phyloP scores from a whole-genome alignment of 768 basidiomycete genomes.

The Leccinum incarnatum region DNA sequence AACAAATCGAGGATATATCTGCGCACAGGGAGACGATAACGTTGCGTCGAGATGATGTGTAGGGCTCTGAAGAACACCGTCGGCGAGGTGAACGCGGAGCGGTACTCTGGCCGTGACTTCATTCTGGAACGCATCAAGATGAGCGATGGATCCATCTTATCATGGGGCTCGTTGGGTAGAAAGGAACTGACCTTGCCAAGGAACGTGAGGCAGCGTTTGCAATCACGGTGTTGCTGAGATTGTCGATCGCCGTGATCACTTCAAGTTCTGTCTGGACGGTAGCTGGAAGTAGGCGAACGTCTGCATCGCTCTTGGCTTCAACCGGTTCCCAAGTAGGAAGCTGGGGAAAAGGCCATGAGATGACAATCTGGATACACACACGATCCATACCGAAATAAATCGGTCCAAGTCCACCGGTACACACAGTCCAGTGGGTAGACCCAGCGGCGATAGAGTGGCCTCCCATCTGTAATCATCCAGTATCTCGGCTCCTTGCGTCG shows the following conservation, averaged over 20 bases:
- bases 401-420: slow-evolving; percentile 80
- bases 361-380: not conserved
- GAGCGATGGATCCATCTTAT: not conserved
- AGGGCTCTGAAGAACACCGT: slow-evolving; percentile 81
- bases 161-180: not conserved
- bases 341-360: slow-evolving; percentile 38
- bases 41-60: slow-evolving; percentile 83
- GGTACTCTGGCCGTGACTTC: slow-evolving; percentile 75
- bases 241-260: slow-evolving; percentile 86
- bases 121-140: slow-evolving; percentile 50
- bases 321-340: slow-evolving; percentile 64
- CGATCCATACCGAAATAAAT: slow-evolving; percentile 67
- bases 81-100: slow-evolving; percentile 72
- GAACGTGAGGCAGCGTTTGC: slow-evolving; percentile 92
- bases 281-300: slow-evolving; percentile 60
- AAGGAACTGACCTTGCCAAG: slow-evolving; percentile 65
- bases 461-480: slow-evolving; percentile 94
- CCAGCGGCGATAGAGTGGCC: slow-evolving; percentile 81
- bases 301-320: slow-evolving; percentile 28
- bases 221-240: slow-evolving; percentile 92
- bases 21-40: slow-evolving; percentile 89
- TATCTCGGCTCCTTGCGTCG: slow-evolving; percentile 88
- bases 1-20: slow-evolving; percentile 93
- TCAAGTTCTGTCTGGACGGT: slow-evolving; percentile 72
- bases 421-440: slow-evolving; percentile 86